Evolutionary conservation across 352 stramenopile genomes (phyloP), one percentile per base, ranked within the genome.

Genomic region (Thalassiosira livingstoniorum): DNA sequence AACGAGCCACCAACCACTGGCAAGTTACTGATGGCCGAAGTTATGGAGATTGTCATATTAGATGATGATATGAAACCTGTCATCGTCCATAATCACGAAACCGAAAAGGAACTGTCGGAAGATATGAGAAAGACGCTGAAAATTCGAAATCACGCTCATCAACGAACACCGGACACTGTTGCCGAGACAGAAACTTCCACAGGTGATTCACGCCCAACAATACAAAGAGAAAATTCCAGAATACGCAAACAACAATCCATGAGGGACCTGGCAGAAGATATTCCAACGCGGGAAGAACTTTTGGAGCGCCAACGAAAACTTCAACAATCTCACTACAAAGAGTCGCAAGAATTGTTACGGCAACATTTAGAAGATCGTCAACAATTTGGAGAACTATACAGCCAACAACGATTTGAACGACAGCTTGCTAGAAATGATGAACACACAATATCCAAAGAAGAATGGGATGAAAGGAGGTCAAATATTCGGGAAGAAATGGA

Each of bases 291-390:
- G n/a, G n/a, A n/a, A n/a, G n/a, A n/a, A n/a, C 58, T 66, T 34
- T 29, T n/a, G 51, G 25, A 27, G 29, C 29, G 37, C 18, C 67
- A 76, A 58, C 68, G 64, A 54, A 32, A 71, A 29, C 68, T 72
- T 21, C 62, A 77, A 23, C 13, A 66, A 39, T 0, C 27, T 13
- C 78, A 80, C 58, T 29, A 18, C 27, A 21, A 61, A 13, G 2
- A 85, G 73, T 71, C 47, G 32, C 78, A 85, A 43, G 35, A 37
- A 23, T 62, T 85, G 23, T 35, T 73, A 31, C 55, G 37, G 51
- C 54, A 77, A 23, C 78, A 85, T 54, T 13, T 51, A 47, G 11
- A 80, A 53, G 70, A 80, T 54, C 39, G 57, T 37, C 53, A 71
- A 57, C 23, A 35, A 5, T 34, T 85, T 27, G 35, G 57, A 15